These are phyloP conservation scores for Hyaloperonospora arabidopsidis DNA, from an alignment of 352 stramenopile genomes.

Conservation along the genomic window DNA sequence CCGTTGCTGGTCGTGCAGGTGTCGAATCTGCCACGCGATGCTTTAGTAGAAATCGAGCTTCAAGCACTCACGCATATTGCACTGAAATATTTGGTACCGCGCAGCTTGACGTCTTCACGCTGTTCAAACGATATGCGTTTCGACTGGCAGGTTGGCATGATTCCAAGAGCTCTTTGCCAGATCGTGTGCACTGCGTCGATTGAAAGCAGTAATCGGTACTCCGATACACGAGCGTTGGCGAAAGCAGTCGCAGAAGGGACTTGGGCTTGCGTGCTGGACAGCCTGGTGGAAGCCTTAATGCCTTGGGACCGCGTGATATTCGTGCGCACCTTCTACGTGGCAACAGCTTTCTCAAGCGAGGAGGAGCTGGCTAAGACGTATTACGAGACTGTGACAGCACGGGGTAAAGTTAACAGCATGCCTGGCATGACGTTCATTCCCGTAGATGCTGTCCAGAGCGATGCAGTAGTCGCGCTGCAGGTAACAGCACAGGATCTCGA, in stretches of 20 bases:
- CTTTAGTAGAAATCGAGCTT: conserved; percentile 70
- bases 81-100: conserved; percentile 42
- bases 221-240: conserved; percentile 13
- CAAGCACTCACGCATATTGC: conserved; percentile 62
- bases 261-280: conserved; percentile 24
- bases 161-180: conserved; percentile 48
- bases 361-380: conserved; percentile 34
- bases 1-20: conserved; percentile 60
- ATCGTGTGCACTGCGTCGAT: conserved; percentile 35
- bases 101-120: conserved; percentile 9
- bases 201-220: conserved; percentile 1
- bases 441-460: conserved; percentile 47
- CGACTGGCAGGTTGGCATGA: conserved; percentile 28
- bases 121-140: conserved; percentile 15
- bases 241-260: conserved; percentile 20
- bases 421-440: conserved; percentile 72
- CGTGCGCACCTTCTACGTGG: conserved; percentile 62
- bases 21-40: conserved; percentile 57
- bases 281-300: conserved; percentile 37
- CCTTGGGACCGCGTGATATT: conserved; percentile 61
- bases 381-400: conserved; percentile 21
- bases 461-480: conserved; percentile 45
- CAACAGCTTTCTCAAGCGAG: conserved; percentile 42
- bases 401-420: conserved; percentile 23
- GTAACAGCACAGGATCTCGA: conserved; percentile 73